A percentile compares a stretch with the other conserved stretches of the same genome.
phyloP scores from a whole-genome alignment of 2,329 filamentous ascomycete genomes.

The Nemania sp. region DNA sequence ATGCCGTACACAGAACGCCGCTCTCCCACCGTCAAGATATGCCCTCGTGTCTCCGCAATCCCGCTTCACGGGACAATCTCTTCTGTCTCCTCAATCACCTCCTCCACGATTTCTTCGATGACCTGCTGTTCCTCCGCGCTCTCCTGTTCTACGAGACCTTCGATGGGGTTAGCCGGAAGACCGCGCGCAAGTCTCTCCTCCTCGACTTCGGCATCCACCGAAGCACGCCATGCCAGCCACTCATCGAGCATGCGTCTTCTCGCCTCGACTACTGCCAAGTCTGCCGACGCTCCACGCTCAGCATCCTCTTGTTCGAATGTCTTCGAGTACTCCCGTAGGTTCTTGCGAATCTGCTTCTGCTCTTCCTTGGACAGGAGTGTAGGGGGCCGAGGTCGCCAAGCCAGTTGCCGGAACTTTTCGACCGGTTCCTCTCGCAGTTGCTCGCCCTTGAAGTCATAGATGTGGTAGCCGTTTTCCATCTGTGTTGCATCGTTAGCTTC shows the following conservation, averaged over 20 bases:
- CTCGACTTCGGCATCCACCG: slow-evolving; percentile 75
- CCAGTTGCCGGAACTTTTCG: slow-evolving; percentile 97
- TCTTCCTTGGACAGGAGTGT: slow-evolving; percentile 96
- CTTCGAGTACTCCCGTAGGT: slow-evolving; percentile 95
- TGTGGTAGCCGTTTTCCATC: slow-evolving; percentile 99
- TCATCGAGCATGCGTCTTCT: slow-evolving; percentile 85
- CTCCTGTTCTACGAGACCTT: slow-evolving; percentile 70
- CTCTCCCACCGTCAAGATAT: slow-evolving; percentile 35
- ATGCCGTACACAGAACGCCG: slow-evolving; percentile 47
- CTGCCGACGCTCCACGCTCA: slow-evolving; percentile 91
- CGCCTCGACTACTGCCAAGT: slow-evolving; percentile 91
- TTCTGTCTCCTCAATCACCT: slow-evolving; percentile 87
- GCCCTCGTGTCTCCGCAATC: background rate
- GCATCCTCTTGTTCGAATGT: slow-evolving; percentile 95
- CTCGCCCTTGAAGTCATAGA: slow-evolving; percentile 96
- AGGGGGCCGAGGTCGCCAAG: slow-evolving; percentile 91
- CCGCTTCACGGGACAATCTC: slow-evolving; percentile 67
- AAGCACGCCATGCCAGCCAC: slow-evolving; percentile 87
- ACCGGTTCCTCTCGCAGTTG: slow-evolving; percentile 89
- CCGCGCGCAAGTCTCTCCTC: slow-evolving; percentile 78
- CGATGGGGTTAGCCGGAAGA: slow-evolving; percentile 73
- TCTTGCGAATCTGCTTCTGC: slow-evolving; percentile 98
- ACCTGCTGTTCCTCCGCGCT: slow-evolving; percentile 78
- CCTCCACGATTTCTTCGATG: slow-evolving; percentile 89
- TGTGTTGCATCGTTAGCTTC: slow-evolving; percentile 54